Evolutionary conservation across 2,329 filamentous ascomycete species (phyloP), one percentile per base, ranked within the genome.

Genomic region (Plenodomus tracheiphilus): DNA sequence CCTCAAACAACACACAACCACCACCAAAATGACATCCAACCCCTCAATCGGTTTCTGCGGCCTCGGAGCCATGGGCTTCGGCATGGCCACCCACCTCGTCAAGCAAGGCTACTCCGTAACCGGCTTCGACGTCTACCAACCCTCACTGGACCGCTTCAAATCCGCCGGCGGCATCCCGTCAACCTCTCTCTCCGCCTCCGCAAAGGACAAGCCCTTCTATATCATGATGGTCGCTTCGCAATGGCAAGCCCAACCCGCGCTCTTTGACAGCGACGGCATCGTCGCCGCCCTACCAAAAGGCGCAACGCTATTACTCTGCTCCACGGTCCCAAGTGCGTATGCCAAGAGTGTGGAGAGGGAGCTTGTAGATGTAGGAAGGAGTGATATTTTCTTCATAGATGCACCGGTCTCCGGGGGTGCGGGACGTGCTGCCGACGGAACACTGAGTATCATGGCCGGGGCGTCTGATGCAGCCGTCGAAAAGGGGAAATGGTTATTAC

Each of bases 51-150:
- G 83, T 56, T 89, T 90, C 72, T 85, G 88, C 55, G 88, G 88
- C 76, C 85, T 91, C 2, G 88, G 88, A 47, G 87, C 87, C 72
- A 91, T 91, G 88, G 88, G 88, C 66, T 88, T 89, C 69, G 88
- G 88, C 66, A 91, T 91, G 87, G 88, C 88, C 55, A 88, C 83
- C 51, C 81, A 90, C 66, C 81, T 91, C 39, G 77, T 90, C 61
- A 83, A 84, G 58, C 74, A 81, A 55, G 85, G 85, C 49, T 88
- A 86, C 70, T 52, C 75, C 20, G 86, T 91, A 19, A 85, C 82
- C 18, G 87, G 87, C 47, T 91, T 85, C 67, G 88, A 91, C 64
- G 81, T 90, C 35, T 89, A 82, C 74, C 75, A 76, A 2, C 84
- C 86, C 5, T 85, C 86, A 0, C 79, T 90, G 28, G 81, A 87